Evolutionary conservation across 208 protist species (phyloP).

Genomic region (Trichomonas gallinae): DNA sequence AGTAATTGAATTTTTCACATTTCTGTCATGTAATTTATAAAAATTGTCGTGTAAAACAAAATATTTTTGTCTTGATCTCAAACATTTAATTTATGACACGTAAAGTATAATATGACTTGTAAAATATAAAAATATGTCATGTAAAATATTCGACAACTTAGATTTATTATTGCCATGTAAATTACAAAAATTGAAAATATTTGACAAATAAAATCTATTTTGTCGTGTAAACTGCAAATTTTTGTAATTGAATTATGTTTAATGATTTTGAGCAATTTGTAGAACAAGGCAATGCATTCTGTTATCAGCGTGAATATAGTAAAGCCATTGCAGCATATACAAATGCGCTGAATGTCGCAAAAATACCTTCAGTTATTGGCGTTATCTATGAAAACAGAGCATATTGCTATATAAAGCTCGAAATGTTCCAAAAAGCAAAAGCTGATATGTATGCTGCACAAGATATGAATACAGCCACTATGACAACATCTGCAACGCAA

Average conservation of each 20-base stretch:
- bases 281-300: background rate
- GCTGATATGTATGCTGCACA: background rate
- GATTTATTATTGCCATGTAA: too few relatives aligned
- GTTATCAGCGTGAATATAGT: background rate
- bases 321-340: background rate
- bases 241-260: background rate
- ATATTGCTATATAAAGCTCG: background rate
- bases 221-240: too few relatives aligned
- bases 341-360: background rate
- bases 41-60: background rate
- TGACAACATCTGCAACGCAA: background rate
- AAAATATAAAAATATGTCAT: too few relatives aligned
- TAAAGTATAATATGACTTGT: too few relatives aligned
- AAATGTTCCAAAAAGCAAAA: background rate
- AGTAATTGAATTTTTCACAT: background rate
- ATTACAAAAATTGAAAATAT: too few relatives aligned
- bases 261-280: background rate
- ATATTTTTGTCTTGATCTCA: background rate
- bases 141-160: too few relatives aligned
- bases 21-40: background rate
- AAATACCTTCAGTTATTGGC: background rate
- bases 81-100: too few relatives aligned
- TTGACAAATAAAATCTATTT: too few relatives aligned
- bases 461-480: background rate
- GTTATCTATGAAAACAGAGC: background rate